A percentile compares a stretch with the other conserved stretches of the same genome.
Conservation (phyloP, 352 stramenopile genomes). For the Globisporangium camurandrum region DNA sequence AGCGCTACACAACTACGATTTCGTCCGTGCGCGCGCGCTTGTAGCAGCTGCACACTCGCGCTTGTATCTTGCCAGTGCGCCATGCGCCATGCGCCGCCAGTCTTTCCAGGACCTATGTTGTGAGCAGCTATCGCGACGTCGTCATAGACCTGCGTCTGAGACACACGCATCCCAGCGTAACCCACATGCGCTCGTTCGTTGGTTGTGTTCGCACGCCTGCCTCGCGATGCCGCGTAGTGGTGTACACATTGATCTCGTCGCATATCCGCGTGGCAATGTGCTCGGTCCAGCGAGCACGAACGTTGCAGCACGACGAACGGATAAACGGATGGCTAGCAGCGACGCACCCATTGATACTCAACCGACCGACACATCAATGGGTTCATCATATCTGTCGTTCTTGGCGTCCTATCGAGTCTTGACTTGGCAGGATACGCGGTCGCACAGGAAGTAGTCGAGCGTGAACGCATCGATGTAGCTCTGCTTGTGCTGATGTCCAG, state of each 20-base stretch:
- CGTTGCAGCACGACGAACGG: too few species aligned
- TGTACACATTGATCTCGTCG: too few species aligned
- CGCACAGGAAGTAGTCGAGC: slow-evolving; percentile 54
- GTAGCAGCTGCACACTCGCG: too few species aligned
- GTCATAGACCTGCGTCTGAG: slow-evolving; percentile 59
- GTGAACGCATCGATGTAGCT: slow-evolving; percentile 46
- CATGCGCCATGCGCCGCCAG: slow-evolving; percentile 37
- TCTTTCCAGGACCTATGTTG: slow-evolving; percentile 60
- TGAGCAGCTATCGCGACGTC: slow-evolving; percentile 34
- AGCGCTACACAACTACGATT: neutral
- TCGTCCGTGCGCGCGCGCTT: too few species aligned
- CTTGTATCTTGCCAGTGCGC: slow-evolving; percentile 33
- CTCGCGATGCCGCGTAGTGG: too few species aligned
- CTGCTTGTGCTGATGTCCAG: slow-evolving; percentile 30
- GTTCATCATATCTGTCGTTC: slow-evolving; percentile 16
- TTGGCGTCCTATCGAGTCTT: slow-evolving; percentile 17
- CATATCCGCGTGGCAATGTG: neutral
- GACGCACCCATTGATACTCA: slow-evolving; percentile 29
- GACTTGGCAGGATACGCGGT: too few species aligned
- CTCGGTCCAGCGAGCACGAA: too few species aligned
- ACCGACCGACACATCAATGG: slow-evolving; percentile 15
- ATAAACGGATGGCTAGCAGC: neutral
- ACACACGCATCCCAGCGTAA: too few species aligned
- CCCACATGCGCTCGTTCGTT: too few species aligned
- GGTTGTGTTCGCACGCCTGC: too few species aligned